Evolutionary conservation across 1,284 basidiomycete species (phyloP).

Genomic region (Leccinum brunneo-olivaceum): DNA sequence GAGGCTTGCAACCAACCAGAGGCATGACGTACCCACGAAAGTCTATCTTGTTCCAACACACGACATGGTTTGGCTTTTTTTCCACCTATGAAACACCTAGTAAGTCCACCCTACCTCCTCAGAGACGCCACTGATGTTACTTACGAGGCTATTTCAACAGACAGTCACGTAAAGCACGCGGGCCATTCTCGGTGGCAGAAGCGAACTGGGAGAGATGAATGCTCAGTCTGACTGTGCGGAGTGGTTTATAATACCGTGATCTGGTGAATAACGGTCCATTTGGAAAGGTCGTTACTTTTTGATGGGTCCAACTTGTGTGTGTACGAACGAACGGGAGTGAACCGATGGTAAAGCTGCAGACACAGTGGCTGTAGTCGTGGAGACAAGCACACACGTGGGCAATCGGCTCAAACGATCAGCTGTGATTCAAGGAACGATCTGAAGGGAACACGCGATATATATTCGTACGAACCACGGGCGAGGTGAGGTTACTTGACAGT

Average conservation of each 20-base stretch:
- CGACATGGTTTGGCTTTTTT: background rate
- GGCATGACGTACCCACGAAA: conserved; percentile 10
- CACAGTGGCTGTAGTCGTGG: conserved; percentile 7
- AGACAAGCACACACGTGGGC: conserved; percentile 2
- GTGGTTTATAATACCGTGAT: background rate
- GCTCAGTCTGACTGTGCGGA: background rate
- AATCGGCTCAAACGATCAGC: background rate
- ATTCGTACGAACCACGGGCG: no score
- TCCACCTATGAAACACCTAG: background rate
- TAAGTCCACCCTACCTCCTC: conserved; percentile 7
- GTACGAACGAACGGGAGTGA: background rate
- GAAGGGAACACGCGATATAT: no score
- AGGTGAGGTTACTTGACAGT: no score
- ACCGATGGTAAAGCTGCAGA: background rate
- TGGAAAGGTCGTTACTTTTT: no score
- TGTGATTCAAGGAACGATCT: background rate
- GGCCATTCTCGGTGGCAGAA: background rate
- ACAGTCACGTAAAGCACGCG: conserved; percentile 13
- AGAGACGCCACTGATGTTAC: conserved; percentile 13
- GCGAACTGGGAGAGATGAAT: background rate
- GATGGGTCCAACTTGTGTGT: no score
- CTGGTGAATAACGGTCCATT: no score
- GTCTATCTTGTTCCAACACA: conserved; percentile 6
- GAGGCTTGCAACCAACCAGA: background rate
- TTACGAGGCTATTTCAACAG: background rate